Evolutionary conservation across 2,329 filamentous ascomycete genomes (phyloP), one percentile per base, ranked within the genome.

Genomic region (Alternaria viburni): DNA sequence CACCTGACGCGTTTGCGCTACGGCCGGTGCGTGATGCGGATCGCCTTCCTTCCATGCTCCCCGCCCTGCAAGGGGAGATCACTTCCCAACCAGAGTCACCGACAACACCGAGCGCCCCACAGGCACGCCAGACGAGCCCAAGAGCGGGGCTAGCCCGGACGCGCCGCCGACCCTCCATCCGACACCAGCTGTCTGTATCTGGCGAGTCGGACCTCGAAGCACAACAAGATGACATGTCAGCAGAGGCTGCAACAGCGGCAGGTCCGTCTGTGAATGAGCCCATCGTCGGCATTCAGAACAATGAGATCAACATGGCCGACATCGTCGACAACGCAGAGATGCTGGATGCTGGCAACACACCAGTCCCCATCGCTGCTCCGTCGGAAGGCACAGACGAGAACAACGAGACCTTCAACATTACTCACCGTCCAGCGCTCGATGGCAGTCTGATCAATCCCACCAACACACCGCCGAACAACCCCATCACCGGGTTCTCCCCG

Each of bases 381-480:
- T 94, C 93, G 0, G 93, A 96, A 73, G 88, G 90, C n/a, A 91
- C 93, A 71, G 93, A 96, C 71, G 88, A 92, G 57, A 74, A 74
- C 67, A 75, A 77, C 12, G 93, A 95, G 60, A 93, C 93, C 0
- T 97, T 98, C 81, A 96, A 97, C 81, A 96, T 97, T 73, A 93
- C 92, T 7, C 95, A 97, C 79, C 90, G 92, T 57, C 90, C 90
- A 51, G 88, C 91, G 1, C 88, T 96, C 36, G 93, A 97, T 75
- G 93, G 93, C 54, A 97, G 93, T 79, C 90, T 95, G 61, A 89
- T 90, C 70, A 93, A 92, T 75, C 85, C 86, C 25, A 89, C 88
- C 62, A 87, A 88, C 32, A 87, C 90, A 4, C 71, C 71, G 15
- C 70, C 71, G 12, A 89, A 91, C 47, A 89, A 90, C 17, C 82